Conservation (phyloP, 108 stramenopile genomes). For the Skeletonema potamos region DNA sequence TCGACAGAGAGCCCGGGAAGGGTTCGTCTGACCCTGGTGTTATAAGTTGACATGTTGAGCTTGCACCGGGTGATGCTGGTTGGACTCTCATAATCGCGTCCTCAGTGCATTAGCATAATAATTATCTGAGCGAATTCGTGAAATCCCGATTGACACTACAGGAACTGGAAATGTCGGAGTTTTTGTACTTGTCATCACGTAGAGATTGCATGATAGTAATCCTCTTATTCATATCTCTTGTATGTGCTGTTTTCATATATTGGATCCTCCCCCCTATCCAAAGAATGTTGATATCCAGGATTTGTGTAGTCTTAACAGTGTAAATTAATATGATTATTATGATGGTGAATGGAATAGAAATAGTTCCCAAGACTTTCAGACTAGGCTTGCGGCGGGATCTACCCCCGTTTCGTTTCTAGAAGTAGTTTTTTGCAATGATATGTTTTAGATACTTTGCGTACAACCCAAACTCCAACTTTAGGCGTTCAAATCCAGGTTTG, state of each 20-base stretch:
- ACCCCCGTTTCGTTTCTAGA: too few species aligned
- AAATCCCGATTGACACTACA: not conserved
- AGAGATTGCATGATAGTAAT: not conserved
- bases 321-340: too few species aligned
- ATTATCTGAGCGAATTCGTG: not conserved
- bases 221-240: not conserved
- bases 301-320: too few species aligned
- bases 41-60: too few species aligned
- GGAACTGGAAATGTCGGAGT: not conserved
- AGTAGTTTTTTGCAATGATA: too few species aligned
- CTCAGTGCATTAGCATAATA: not conserved
- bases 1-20: too few species aligned
- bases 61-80: too few species aligned
- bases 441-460: constrained; percentile 79
- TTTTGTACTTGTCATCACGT: not conserved
- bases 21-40: too few species aligned
- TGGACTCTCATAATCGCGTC: not conserved
- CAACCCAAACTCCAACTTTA: constrained; percentile 69
- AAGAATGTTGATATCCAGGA: not conserved
- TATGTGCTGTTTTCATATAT: not conserved
- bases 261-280: not conserved
- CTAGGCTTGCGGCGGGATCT: too few species aligned
- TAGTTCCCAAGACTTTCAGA: too few species aligned
- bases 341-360: too few species aligned
- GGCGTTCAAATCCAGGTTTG: constrained; percentile 65